These are phyloP conservation scores for Cadophora sp. DNA, from an alignment of 2,329 filamentous ascomycete genomes.

Conservation along the genomic window DNA sequence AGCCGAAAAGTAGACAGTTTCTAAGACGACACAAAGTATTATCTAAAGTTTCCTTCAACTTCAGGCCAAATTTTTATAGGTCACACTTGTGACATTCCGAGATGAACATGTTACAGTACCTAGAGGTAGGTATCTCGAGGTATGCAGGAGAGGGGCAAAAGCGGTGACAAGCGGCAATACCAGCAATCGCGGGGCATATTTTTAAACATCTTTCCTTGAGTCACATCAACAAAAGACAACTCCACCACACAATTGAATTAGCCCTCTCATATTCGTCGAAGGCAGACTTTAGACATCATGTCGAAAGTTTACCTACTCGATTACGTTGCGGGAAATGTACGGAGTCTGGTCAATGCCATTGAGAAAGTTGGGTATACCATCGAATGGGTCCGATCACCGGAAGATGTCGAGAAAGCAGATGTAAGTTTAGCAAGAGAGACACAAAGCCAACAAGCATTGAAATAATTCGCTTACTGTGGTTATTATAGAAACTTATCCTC, in stretches of 20 bases:
- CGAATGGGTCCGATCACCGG: constrained; percentile 87
- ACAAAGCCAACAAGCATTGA: background rate
- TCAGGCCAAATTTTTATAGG: no score
- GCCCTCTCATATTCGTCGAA: background rate
- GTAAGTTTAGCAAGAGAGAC: constrained; percentile 56
- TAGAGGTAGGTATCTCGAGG: no score
- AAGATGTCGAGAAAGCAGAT: constrained; percentile 84
- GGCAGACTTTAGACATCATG: constrained; percentile 54
- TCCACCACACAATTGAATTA: background rate
- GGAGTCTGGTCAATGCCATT: constrained; percentile 95
- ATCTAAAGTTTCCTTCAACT: no score
- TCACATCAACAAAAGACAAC: constrained; percentile 4
- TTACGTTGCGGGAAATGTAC: constrained; percentile 96
- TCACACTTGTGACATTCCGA: no score
- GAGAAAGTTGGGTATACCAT: constrained; percentile 94
- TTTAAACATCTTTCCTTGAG: background rate
- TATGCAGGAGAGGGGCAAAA: background rate
- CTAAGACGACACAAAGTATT: no score
- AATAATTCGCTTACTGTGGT: background rate
- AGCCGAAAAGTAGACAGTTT: no score
- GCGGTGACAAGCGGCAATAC: constrained; percentile 4
- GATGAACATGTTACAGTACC: no score
- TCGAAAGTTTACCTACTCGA: constrained; percentile 79
- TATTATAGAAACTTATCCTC: constrained; percentile 81
- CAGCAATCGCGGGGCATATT: background rate